Evolutionary conservation across 306 rosid species (phyloP), one percentile per base, ranked within the genome.

Genomic region (Corylus avellana): DNA sequence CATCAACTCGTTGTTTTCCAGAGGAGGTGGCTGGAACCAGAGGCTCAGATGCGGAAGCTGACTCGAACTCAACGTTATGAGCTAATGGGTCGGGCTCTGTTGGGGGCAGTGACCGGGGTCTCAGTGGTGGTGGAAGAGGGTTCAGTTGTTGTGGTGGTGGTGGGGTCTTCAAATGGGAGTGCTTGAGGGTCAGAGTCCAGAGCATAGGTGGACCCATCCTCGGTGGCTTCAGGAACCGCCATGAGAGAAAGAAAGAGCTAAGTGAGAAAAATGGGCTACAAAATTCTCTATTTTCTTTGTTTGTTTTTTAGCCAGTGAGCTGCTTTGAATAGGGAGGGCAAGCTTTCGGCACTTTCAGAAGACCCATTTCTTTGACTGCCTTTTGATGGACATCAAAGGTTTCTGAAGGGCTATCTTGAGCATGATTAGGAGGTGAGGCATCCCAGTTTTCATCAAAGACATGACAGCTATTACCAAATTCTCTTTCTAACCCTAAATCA

Each of bases 211-310:
- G 79, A 70, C 83, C 92, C 92, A 83, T 88, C 90, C 50, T 27
- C 85, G 79, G 78, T 74, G 76, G 82, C 83, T 66, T 84, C 88
- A 35, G 77, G 44, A 53, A 88, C 61, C 75, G 90, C 80, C 94
- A 90, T 92, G 4, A 47, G 58, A 9, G 32, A 16, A 66, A 47
- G 20, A n/a, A 18, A 29, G 70, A 22, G 11, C 1, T 1, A 12
- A 6, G 51, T 8, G 50, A 48, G 51, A 39, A 39, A 11, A 48
- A 48, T 48, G 51, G 12, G 51, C 12, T 1, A 8, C 12, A 57
- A 57, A 39, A 39, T 39, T 39, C 44, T 39, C 44, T 39, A 39
- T 39, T 39, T 39, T 39, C 44, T 37, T 37, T 37, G 3, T 37
- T 37, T 37, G 3, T 3, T 37, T 37, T 37, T 37, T 37, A 0